A percentile compares a stretch with the other conserved stretches of the same genome.
phyloP scores from a whole-genome alignment of 2,329 filamentous ascomycete species.

The Acrocalymma vagum region DNA sequence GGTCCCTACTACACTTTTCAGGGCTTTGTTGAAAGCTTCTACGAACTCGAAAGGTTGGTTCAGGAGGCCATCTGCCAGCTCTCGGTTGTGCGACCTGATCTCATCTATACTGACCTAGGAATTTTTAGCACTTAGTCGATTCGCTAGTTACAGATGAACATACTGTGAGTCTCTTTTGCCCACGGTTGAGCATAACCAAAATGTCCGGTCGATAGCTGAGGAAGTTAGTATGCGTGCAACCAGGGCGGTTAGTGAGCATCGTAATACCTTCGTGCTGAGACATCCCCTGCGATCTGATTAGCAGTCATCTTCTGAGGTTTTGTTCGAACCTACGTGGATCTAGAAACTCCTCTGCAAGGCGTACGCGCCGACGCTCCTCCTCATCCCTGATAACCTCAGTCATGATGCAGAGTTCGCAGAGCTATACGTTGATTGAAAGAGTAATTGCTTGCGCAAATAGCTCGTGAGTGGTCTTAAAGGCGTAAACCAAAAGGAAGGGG shows the following conservation, averaged over 20 bases:
- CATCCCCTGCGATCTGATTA: slow-evolving; percentile 59
- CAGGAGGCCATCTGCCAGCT: slow-evolving; percentile 82
- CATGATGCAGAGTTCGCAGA: slow-evolving; percentile 27
- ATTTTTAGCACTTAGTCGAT: slow-evolving; percentile 17
- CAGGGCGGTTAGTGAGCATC: slow-evolving; percentile 15
- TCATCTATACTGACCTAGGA: slow-evolving; percentile 74
- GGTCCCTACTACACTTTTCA: slow-evolving; percentile 87
- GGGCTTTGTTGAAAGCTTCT: slow-evolving; percentile 86
- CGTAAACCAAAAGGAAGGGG: slow-evolving; percentile 6
- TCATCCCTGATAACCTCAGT: slow-evolving; percentile 73
- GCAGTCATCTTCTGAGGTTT: slow-evolving; percentile 5
- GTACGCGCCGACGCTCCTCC: slow-evolving; percentile 82
- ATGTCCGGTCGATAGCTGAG: slow-evolving; percentile 91
- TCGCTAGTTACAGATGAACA: no score
- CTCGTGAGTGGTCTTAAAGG: no score
- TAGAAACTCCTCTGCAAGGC: slow-evolving; percentile 89
- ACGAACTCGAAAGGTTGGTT: slow-evolving; percentile 88
- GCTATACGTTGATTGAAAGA: not conserved
- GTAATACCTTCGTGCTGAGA: slow-evolving; percentile 61
- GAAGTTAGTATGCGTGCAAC: slow-evolving; percentile 30
- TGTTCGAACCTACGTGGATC: slow-evolving; percentile 76
- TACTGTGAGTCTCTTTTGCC: slow-evolving; percentile 65
- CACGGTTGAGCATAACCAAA: slow-evolving; percentile 74
- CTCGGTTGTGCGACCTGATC: slow-evolving; percentile 84
- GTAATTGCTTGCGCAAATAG: no score